Evolutionary conservation across 352 stramenopile genomes (phyloP).

Genomic region (Pythium sukuiense): DNA sequence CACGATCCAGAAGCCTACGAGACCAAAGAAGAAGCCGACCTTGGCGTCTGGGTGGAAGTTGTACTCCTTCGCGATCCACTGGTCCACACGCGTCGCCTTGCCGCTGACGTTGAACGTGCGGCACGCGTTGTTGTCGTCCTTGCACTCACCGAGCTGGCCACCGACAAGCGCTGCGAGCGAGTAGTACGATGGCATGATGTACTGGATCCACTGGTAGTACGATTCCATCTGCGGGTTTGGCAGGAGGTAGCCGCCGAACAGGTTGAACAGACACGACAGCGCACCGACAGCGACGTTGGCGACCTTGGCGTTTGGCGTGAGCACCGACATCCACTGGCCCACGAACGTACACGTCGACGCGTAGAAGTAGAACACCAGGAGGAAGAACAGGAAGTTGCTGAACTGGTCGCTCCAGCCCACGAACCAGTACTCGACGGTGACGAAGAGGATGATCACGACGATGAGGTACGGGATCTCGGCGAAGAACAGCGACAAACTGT

Average conservation of each 20-base stretch:
- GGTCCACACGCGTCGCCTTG: constrained; percentile 24
- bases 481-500: constrained; percentile 63
- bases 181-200: constrained; percentile 63
- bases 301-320: constrained; percentile 76
- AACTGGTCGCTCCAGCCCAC: constrained; percentile 58
- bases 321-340: constrained; percentile 71
- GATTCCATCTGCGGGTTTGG: constrained; percentile 49
- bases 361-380: constrained; percentile 50
- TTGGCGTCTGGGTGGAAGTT: constrained; percentile 50
- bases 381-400: constrained; percentile 55
- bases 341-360: constrained; percentile 64
- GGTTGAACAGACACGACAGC: constrained; percentile 65
- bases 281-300: constrained; percentile 73
- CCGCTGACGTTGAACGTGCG: constrained; percentile 15
- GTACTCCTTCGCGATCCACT: constrained; percentile 44
- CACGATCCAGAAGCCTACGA: constrained; percentile 58
- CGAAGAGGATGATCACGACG: constrained; percentile 46
- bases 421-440: constrained; percentile 67
- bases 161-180: constrained; percentile 43
- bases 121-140: constrained; percentile 29
- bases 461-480: constrained; percentile 65
- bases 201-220: constrained; percentile 74
- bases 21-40: constrained; percentile 44
- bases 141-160: constrained; percentile 39
- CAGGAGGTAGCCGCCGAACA: constrained; percentile 60